Evolutionary conservation across 495 filamentous ascomycete species (phyloP), one percentile per base, ranked within the genome.

Genomic region (Annulohypoxylon moriforme): DNA sequence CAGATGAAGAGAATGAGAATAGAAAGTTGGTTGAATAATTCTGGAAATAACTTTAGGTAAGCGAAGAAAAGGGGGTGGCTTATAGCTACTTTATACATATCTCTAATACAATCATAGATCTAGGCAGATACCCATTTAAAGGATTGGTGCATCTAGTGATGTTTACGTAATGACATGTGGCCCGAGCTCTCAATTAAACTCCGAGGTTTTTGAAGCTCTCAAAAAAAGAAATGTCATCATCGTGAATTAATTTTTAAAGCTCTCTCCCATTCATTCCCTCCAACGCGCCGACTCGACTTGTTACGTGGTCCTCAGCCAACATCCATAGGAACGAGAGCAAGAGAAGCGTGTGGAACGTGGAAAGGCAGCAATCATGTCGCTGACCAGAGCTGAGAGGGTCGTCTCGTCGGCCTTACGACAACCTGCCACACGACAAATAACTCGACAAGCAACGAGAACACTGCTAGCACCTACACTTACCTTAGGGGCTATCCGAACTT

Each of bases 361-460:
- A 72, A 22, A 56, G 55, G 52, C 56, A 68, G 46, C 44, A 50
- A 56, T 56, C 47, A 81, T 81, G 80, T 75, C 77, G 67, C 74
- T 79, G 71, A 59, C 74, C 67, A 77, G 73, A 60, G 68, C 76
- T 66, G 73, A 77, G 42, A 74, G 67, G 74, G 74, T 70, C 18
- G 55, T 80, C 49, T 68, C 68, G 70, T 76, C 78, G 49, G 61
- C 71, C 55, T 60, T 78, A 49, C 73, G 77, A 55, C 75, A 72
- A 64, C 62, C 71, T 40, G 46, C 72, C 11, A 49, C 42, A 13
- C 56, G 34, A 31, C 64, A 46, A 52, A 49, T 38, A 53, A 55
- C 70, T 29, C 63, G 66, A 31, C 64, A 38, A 52, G 40, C 46
- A 53, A 55, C 70, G 16, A 60, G 66, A 67, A 20, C 62, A 47